Evolutionary conservation across 441 rosid species (phyloP).

Genomic region (Populus trichocarpa): DNA sequence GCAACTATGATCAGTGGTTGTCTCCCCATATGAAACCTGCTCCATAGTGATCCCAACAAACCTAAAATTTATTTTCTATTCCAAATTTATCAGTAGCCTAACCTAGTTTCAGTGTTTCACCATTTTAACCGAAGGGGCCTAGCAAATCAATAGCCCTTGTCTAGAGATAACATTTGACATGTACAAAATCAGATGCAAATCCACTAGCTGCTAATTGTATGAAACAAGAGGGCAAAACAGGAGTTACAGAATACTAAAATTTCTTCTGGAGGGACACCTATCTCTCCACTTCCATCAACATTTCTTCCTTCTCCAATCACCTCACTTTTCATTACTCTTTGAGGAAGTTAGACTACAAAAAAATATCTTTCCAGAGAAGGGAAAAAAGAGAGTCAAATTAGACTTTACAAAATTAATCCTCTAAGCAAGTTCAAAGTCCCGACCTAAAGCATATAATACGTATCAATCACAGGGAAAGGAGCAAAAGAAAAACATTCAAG

Average conservation of each 20-base stretch:
- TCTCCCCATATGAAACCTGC: conserved; percentile 98
- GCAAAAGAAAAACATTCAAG: not conserved
- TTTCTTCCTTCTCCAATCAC: not conserved
- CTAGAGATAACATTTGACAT: not conserved
- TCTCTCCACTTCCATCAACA: not conserved
- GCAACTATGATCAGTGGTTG: conserved; percentile 85
- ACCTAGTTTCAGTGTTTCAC: not conserved
- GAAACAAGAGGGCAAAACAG: not conserved
- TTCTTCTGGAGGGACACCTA: not conserved
- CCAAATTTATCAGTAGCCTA: not conserved
- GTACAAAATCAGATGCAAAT: not conserved
- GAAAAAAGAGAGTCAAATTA: not conserved
- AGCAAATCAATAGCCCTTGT: not conserved
- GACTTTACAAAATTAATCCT: not conserved
- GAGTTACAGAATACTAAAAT: not conserved
- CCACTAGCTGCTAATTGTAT: not conserved
- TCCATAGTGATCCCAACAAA: not conserved
- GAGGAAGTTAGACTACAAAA: not conserved
- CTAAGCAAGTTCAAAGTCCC: not conserved
- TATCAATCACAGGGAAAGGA: not conserved
- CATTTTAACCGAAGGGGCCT: not conserved
- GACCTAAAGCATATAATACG: not conserved
- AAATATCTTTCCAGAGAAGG: not conserved
- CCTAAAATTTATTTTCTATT: not conserved
- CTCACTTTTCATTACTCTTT: not conserved